A percentile compares a stretch with the other conserved stretches of the same genome.
Conservation (phyloP, 768 basidiomycete species). For the Daedalea quercina region DNA sequence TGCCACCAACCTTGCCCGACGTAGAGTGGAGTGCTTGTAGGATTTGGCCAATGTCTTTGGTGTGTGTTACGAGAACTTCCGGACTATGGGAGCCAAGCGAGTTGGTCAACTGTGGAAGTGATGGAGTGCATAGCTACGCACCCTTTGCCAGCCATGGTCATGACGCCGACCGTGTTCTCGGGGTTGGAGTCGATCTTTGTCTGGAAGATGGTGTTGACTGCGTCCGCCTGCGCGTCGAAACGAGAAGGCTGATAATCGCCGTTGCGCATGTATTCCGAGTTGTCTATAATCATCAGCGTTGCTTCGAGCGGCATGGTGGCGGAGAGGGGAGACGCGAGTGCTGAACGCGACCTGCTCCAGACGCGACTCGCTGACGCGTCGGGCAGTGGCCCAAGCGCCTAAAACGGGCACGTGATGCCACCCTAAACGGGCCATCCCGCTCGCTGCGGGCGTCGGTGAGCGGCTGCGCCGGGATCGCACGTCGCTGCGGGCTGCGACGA, state of each 20-base stretch:
- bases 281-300: slow-evolving; percentile 96
- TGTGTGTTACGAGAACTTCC: slow-evolving; percentile 93
- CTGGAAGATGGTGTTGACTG: slow-evolving; percentile 83
- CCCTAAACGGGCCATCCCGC: background rate
- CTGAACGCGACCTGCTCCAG: slow-evolving; percentile 6
- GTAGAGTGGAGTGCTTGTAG: slow-evolving; percentile 70
- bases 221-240: slow-evolving; percentile 88
- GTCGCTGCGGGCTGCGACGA: background rate
- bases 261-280: slow-evolving; percentile 96
- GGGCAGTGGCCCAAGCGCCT: slow-evolving; percentile 6
- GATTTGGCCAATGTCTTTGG: slow-evolving; percentile 91
- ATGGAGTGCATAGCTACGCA: slow-evolving; percentile 23
- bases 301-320: slow-evolving; percentile 91
- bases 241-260: slow-evolving; percentile 86
- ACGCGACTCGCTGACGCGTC: slow-evolving; percentile 15
- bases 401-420: slow-evolving; percentile 5
- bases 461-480: background rate
- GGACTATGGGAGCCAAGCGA: slow-evolving; percentile 45
- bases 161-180: slow-evolving; percentile 94
- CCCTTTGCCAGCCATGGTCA: slow-evolving; percentile 99
- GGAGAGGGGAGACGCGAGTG: background rate
- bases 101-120: background rate
- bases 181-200: slow-evolving; percentile 95
- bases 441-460: background rate
- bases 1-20: slow-evolving; percentile 68